A percentile compares a stretch with the other conserved stretches of the same genome.
Conservation (phyloP, 2,329 filamentous ascomycete genomes). For the Ascomycota sp. region DNA sequence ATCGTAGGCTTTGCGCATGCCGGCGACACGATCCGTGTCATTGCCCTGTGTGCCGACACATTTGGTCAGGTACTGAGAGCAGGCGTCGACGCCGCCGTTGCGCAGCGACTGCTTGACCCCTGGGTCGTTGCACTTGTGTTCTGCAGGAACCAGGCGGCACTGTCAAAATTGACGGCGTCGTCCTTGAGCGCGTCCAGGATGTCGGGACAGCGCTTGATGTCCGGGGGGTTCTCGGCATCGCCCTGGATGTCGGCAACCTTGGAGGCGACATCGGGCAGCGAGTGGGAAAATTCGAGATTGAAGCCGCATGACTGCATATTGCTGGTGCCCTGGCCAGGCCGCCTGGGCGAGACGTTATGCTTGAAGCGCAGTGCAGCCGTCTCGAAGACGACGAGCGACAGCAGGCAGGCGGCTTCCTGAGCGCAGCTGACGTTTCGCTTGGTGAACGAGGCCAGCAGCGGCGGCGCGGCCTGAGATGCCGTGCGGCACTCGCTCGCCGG, state of each 20-base stretch:
- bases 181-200: conserved; percentile 20
- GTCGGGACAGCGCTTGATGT: no score
- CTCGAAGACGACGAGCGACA: conserved; percentile 55
- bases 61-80: conserved; percentile 23
- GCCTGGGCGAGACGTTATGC: conserved; percentile 35
- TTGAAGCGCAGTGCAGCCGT: conserved; percentile 50
- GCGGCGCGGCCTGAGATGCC: conserved; percentile 36
- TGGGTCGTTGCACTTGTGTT: conserved; percentile 19
- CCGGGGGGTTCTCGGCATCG: no score
- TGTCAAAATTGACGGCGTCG: conserved; percentile 33
- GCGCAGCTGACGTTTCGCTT: conserved; percentile 32
- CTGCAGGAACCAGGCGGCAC: conserved; percentile 28
- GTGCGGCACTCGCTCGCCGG: conserved; percentile 51
- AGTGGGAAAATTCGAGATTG: conserved; percentile 28
- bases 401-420: conserved; percentile 46
- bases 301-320: conserved; percentile 28
- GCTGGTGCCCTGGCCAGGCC: conserved; percentile 48
- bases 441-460: conserved; percentile 33
- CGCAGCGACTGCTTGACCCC: conserved; percentile 14
- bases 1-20: neutral
- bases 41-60: conserved; percentile 21
- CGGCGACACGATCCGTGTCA: neutral
- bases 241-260: conserved; percentile 9
- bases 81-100: conserved; percentile 16
- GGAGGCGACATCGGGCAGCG: conserved; percentile 17